Base-by-base conservation (phyloP, 257 asterid genomes). In the Solanum etuberosum region DNA sequence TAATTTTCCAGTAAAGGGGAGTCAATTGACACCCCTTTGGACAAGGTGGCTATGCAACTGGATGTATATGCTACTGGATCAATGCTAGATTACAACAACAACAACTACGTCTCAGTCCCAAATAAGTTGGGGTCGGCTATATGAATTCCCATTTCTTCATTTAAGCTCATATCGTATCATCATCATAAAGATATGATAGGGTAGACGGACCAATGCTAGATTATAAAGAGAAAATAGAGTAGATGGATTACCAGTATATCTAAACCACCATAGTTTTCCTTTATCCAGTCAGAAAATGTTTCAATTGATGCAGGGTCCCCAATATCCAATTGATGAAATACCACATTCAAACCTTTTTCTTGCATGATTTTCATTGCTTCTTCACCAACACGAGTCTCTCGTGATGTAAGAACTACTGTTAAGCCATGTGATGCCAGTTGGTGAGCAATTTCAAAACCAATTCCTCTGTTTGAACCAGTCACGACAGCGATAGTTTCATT, bases 381-480 rank as follows among this genome's bases (percentile, higher is more conserved):
- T 88, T 91, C 95, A 87, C 99, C 98, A 14, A 86, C 94, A 59
- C 72, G 85, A 40, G 91, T 76, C 29, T 91, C 98, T 86, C 99
- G 91, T 25, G 98, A 94, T 38, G 99, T 94, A 72, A 95, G 94
- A 90, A 96, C 72, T 61, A 95, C 98, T 2, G 94, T 94, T 91
- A 94, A 90, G 51, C 95, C 98, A 84, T 94, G 98, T 12, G 65
- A 35, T 6, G 96, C 98, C 59, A 96, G 93, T 86, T 95, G 98
- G 85, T 82, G 96, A 29, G 93, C 97, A 88, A 93, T 94, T 93
- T 96, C 98, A 89, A 92, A 94, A 38, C 99, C 98, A 31, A 96
- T 95, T 77, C 99, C 99, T 88, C 99, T 92, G 86, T 96, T 96
- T 20, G 98, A 95, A 87, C 99, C 98, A 40, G 99, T 95, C 88